Conservation (phyloP, 768 basidiomycete genomes). For the Udeniomyces megalosporus region DNA sequence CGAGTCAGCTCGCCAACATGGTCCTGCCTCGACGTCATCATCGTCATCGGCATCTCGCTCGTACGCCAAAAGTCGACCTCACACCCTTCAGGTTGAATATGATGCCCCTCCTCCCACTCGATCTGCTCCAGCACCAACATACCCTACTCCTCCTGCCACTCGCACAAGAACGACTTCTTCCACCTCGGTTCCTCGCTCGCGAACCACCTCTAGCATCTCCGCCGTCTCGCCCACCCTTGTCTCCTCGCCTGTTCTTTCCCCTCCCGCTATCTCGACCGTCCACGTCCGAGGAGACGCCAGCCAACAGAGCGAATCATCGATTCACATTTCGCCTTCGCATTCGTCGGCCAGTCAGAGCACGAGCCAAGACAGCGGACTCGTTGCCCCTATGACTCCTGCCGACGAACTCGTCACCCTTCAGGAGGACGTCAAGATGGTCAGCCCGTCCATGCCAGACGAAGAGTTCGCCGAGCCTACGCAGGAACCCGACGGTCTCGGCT, state of each 20-base stretch:
- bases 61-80: slow-evolving; percentile 24
- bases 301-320: background rate
- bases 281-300: background rate
- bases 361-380: no score
- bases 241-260: slow-evolving; percentile 1
- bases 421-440: slow-evolving; percentile 11
- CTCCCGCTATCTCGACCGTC: background rate
- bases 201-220: no score
- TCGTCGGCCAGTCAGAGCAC: no score
- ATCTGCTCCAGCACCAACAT: background rate
- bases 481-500: background rate
- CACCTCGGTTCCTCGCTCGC: background rate
- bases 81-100: slow-evolving; percentile 96
- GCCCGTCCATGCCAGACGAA: background rate
- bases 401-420: background rate
- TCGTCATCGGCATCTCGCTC: background rate
- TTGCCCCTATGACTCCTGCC: background rate
- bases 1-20: background rate
- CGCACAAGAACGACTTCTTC: slow-evolving; percentile 6
- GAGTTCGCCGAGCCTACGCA: no score
- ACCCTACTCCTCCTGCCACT: background rate
- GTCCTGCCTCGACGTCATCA: background rate
- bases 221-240: background rate
- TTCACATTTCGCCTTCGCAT: background rate
- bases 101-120: slow-evolving; percentile 32